These are phyloP conservation scores for Neocucurbitaria cava DNA, from an alignment of 2,329 filamentous ascomycete genomes.

Conservation along the genomic window DNA sequence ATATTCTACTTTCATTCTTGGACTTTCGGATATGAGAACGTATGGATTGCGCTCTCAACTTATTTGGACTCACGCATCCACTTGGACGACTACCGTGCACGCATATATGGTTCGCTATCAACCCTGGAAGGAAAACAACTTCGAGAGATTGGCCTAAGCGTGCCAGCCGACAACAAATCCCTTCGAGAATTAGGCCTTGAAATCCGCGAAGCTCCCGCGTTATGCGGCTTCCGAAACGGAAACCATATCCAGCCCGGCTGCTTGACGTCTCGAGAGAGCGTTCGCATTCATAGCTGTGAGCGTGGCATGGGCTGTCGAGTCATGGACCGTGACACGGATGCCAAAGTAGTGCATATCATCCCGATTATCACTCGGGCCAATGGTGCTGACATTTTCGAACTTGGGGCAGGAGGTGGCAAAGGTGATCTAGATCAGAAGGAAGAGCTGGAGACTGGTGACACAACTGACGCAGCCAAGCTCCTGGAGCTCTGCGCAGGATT, in stretches of 20 bases:
- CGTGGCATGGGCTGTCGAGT: constrained; percentile 68
- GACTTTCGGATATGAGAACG: constrained; percentile 94
- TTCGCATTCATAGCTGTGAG: constrained; percentile 86
- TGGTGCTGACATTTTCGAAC: constrained; percentile 72
- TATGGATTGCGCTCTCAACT: constrained; percentile 82
- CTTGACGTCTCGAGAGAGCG: constrained; percentile 68
- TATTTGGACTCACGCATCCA: constrained; percentile 76
- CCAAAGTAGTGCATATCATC: constrained; percentile 73
- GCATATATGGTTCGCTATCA: constrained; percentile 70
- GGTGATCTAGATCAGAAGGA: constrained; percentile 74
- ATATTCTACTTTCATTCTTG: constrained; percentile 85
- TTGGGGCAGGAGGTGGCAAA: constrained; percentile 79
- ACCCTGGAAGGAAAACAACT: constrained; percentile 36
- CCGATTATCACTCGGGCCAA: constrained; percentile 75
- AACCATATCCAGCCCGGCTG: constrained; percentile 75
- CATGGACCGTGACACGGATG: constrained; percentile 53
- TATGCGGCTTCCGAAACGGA: constrained; percentile 77
- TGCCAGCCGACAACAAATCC: constrained; percentile 28
- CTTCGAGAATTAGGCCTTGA: constrained; percentile 46
- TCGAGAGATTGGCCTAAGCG: constrained; percentile 48
- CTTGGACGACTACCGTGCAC: constrained; percentile 79
- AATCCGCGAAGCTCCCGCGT: constrained; percentile 66
- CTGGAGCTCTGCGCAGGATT: constrained; percentile 57
- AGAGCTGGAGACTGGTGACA: constrained; percentile 67
- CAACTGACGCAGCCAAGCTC: constrained; percentile 58